Evolutionary conservation across 495 filamentous ascomycete species (phyloP).

Genomic region (Tuber melanosporum): DNA sequence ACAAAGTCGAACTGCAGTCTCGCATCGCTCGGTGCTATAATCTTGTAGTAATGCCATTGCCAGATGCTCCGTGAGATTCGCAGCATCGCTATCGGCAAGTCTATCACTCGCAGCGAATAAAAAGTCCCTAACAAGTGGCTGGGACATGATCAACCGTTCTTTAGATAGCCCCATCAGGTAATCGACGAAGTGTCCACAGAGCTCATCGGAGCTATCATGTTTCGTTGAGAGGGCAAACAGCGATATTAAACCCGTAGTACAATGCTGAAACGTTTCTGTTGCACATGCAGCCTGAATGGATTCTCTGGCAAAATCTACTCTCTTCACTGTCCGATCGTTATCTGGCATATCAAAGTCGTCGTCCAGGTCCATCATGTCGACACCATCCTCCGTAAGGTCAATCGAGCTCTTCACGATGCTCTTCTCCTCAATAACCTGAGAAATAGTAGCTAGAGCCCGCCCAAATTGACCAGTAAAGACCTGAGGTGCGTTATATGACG

Average conservation of each 20-base stretch:
- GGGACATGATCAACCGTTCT: conserved; percentile 32
- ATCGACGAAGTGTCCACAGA: conserved; percentile 29
- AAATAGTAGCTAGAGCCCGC: conserved; percentile 45
- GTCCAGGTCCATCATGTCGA: conserved; percentile 74
- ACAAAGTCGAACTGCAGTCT: conserved; percentile 63
- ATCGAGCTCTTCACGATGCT: conserved; percentile 16
- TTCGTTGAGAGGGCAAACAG: conserved; percentile 29
- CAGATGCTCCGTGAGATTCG: conserved; percentile 51
- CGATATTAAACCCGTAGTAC: conserved; percentile 30
- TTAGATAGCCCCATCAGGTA: conserved; percentile 33
- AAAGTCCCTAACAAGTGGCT: conserved; percentile 38
- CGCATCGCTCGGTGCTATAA: conserved; percentile 65
- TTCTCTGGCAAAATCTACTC: conserved; percentile 47
- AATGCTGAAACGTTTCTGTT: conserved; percentile 44
- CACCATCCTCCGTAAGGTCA: conserved; percentile 22
- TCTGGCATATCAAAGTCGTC: conserved; percentile 55
- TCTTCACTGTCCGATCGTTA: conserved; percentile 50
- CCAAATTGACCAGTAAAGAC: conserved; percentile 21
- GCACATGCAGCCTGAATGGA: conserved; percentile 52
- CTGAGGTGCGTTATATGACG: conserved; percentile 13
- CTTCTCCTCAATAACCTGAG: conserved; percentile 48
- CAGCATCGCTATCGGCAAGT: conserved; percentile 44
- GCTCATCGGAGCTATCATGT: conserved; percentile 10
- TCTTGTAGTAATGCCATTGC: conserved; percentile 55
- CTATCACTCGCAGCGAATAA: conserved; percentile 39